Evolutionary conservation across 225 moss, liverwort and hornwort genomes (phyloP).

Genomic region (Thuidium tamariscinum): DNA sequence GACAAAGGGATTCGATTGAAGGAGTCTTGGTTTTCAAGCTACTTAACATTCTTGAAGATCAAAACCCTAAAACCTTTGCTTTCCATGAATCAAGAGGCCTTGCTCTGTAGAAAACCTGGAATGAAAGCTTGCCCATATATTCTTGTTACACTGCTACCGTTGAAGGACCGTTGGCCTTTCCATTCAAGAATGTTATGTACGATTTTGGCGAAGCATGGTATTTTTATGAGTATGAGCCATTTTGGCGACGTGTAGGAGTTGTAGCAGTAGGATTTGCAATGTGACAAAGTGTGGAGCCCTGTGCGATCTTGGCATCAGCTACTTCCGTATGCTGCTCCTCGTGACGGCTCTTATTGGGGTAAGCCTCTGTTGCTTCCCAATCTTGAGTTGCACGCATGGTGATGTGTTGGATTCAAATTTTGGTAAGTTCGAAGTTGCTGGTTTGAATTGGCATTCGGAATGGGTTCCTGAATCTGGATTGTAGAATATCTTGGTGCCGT

Average conservation of each 20-base stretch:
- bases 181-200: not conserved
- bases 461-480: not conserved
- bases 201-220: not conserved
- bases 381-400: not conserved
- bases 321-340: conserved; percentile 25
- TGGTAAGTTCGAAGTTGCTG: not conserved
- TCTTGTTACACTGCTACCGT: not conserved
- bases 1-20: not conserved
- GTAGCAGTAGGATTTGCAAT: not conserved
- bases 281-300: conserved; percentile 22
- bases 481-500: not conserved
- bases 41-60: not conserved
- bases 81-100: not conserved
- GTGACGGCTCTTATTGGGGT: not conserved
- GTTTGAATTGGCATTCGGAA: not conserved
- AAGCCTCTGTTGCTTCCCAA: not conserved
- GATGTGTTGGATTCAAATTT: not conserved
- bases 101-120: not conserved
- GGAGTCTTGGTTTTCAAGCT: not conserved
- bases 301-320: conserved; percentile 9
- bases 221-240: not conserved
- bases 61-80: not conserved
- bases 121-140: not conserved
- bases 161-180: not conserved
- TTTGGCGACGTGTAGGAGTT: not conserved